phyloP scores from a whole-genome alignment of 352 stramenopile species.

The Thraustotheca clavata region DNA sequence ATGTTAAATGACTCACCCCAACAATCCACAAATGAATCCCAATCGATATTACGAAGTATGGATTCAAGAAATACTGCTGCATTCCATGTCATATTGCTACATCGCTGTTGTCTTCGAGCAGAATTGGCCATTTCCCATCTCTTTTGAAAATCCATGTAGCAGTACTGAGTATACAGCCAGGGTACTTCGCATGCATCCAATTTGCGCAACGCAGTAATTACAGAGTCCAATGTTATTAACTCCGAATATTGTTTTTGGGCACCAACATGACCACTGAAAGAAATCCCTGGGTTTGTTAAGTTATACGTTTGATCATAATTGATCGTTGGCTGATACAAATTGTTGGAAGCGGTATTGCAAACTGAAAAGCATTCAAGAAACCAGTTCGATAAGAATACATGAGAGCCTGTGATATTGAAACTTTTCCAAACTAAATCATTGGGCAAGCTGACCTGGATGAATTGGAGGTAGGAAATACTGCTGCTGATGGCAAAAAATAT shows the following conservation, averaged over 20 bases:
- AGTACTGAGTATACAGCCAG: slow-evolving; percentile 1
- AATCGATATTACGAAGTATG: not conserved
- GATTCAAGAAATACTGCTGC: not conserved
- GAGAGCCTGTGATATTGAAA: slow-evolving; percentile 7
- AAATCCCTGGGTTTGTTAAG: not conserved
- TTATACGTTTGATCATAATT: not conserved
- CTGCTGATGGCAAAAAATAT: not conserved
- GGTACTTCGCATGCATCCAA: not conserved
- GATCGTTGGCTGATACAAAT: too few relatives aligned
- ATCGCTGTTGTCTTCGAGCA: not conserved
- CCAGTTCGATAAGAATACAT: slow-evolving; percentile 11
- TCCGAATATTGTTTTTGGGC: not conserved
- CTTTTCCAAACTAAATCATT: slow-evolving; percentile 4
- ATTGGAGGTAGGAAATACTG: not conserved
- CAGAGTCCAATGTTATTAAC: not conserved
- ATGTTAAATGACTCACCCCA: not conserved
- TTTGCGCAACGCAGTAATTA: not conserved
- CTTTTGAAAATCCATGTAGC: not conserved
- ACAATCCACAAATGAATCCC: not conserved
- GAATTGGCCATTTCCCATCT: not conserved
- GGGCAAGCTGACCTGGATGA: not conserved
- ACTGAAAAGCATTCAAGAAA: not conserved
- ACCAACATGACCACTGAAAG: not conserved
- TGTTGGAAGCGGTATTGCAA: not conserved
- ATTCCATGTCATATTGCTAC: not conserved